Evolutionary conservation across 2,329 filamentous ascomycete genomes (phyloP).

Genomic region (Trichoderma asperellum): DNA sequence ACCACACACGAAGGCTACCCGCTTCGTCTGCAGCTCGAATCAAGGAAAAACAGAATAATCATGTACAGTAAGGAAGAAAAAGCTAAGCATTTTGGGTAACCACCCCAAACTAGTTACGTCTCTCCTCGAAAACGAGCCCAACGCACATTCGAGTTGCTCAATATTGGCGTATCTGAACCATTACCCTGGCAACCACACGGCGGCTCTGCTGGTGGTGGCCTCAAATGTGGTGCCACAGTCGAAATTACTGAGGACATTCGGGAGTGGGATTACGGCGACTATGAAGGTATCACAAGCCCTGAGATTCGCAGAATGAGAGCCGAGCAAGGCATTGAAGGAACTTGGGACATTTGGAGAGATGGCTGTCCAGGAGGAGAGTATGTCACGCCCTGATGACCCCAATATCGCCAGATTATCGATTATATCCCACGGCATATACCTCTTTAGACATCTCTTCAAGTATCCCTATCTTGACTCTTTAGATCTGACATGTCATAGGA

Average conservation of each 20-base stretch:
- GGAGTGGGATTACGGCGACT: conserved; percentile 88
- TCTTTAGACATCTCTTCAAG: not conserved
- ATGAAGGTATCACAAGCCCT: conserved; percentile 76
- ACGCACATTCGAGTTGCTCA: conserved; percentile 85
- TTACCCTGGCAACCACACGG: conserved; percentile 71
- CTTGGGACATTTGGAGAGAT: conserved; percentile 89
- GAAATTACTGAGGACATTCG: conserved; percentile 73
- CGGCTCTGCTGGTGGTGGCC: conserved; percentile 40
- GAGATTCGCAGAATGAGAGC: conserved; percentile 66
- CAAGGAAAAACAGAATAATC: not conserved
- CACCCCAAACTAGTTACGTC: conserved; percentile 64
- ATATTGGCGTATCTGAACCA: conserved; percentile 67
- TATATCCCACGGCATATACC: not conserved
- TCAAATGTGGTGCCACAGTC: conserved; percentile 62
- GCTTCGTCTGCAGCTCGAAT: not conserved
- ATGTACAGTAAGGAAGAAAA: not conserved
- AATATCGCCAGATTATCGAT: not conserved
- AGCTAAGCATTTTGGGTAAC: conserved; percentile 2
- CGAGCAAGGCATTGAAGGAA: conserved; percentile 58
- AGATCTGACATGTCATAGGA: conserved; percentile 47
- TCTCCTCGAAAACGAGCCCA: conserved; percentile 85
- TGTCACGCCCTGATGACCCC: conserved; percentile 40
- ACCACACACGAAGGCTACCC: not conserved
- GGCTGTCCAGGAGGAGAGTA: conserved; percentile 85
- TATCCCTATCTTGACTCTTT: not conserved